Percentiles rank a stretch among this genome's conserved stretches.
These are phyloP conservation scores for Nowakowskiella sp. DNA, from an alignment of 192 early-diverging fungal genomes.

Conservation along the genomic window DNA sequence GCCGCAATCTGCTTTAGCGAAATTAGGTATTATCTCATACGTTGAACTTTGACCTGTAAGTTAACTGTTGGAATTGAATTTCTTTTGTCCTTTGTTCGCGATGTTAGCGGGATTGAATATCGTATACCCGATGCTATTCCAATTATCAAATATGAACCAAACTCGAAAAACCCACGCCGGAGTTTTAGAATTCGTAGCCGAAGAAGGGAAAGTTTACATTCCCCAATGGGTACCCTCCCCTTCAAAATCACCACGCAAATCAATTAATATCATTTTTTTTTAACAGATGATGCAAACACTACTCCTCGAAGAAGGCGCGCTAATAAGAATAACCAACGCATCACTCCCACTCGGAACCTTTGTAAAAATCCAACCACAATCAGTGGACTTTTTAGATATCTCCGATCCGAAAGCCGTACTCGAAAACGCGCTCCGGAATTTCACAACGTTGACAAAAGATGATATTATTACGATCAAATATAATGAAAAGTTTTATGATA, in stretches of 20 bases:
- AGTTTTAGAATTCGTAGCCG: constrained; percentile 96
- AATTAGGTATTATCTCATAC: constrained; percentile 39
- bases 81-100: neutral
- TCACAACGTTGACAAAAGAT: constrained; percentile 82
- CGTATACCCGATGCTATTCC: constrained; percentile 88
- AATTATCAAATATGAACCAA: constrained; percentile 52
- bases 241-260: neutral
- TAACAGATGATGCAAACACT: constrained; percentile 89
- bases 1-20: constrained; percentile 65
- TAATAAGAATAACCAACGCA: constrained; percentile 72
- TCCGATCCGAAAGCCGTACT: constrained; percentile 94
- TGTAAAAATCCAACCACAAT: constrained; percentile 97
- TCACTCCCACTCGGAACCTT: constrained; percentile 72
- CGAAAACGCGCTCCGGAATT: constrained; percentile 87
- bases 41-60: neutral
- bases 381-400: constrained; percentile 92
- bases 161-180: constrained; percentile 72
- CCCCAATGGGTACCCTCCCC: constrained; percentile 85
- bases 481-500: constrained; percentile 78
- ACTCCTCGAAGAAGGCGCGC: constrained; percentile 60
- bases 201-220: constrained; percentile 90
- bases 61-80: neutral
- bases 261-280: constrained; percentile 2
- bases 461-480: constrained; percentile 91
- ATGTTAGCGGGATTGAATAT: constrained; percentile 66